These are phyloP conservation scores for Cercospora sp. DNA, from an alignment of 2,329 filamentous ascomycete genomes.

Conservation along the genomic window DNA sequence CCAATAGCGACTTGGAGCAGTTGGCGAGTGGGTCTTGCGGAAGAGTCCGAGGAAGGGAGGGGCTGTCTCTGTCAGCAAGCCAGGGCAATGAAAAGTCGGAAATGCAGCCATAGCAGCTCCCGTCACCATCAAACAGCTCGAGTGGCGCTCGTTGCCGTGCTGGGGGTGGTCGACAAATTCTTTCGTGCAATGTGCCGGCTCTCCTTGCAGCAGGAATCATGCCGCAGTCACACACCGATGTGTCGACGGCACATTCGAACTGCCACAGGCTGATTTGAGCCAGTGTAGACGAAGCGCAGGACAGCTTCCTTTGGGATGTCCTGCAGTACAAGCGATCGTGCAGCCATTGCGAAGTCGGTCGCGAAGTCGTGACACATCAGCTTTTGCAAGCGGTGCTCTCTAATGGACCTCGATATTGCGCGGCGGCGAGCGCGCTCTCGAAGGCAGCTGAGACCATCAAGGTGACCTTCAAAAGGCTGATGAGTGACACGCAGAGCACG, in stretches of 20 bases:
- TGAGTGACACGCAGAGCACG: neutral
- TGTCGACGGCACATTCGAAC: neutral
- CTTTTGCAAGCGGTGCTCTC: neutral
- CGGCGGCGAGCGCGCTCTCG: neutral
- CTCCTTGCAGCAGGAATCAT: neutral
- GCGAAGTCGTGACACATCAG: neutral
- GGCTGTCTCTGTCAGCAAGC: neutral
- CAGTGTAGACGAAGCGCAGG: neutral
- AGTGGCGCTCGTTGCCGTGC: neutral
- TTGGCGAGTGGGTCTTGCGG: neutral
- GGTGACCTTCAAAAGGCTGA: neutral
- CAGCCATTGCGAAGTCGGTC: neutral
- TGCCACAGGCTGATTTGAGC: neutral
- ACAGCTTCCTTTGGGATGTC: neutral
- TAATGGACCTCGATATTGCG: neutral
- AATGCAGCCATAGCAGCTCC: neutral
- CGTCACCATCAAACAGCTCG: neutral
- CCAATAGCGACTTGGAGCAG: neutral
- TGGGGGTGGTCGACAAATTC: neutral
- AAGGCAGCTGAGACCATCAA: neutral
- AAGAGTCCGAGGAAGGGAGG: neutral
- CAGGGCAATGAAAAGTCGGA: neutral
- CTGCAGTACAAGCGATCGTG: neutral
- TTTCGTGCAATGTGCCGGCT: neutral
- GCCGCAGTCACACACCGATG: neutral